These are phyloP conservation scores for Endogone sp. DNA, from an alignment of 192 early-diverging fungal species.

Conservation along the genomic window DNA sequence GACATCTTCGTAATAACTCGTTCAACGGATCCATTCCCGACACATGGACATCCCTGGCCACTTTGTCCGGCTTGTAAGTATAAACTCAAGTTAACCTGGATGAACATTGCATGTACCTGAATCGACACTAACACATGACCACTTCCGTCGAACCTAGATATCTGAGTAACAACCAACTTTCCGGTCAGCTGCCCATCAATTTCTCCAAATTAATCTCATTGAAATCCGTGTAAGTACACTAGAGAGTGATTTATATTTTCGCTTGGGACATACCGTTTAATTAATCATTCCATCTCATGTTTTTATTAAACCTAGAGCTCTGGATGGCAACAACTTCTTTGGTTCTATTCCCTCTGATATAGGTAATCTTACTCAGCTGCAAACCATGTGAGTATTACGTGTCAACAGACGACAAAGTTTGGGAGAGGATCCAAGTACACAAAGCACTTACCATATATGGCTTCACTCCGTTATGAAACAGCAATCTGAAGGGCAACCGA, in stretches of 20 bases:
- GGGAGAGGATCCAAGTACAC: no score
- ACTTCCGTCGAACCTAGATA: no score
- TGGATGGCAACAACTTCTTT: constrained; percentile 23
- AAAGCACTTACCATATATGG: not conserved
- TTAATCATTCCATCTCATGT: no score
- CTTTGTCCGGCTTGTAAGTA: constrained; percentile 4
- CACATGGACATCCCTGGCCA: constrained; percentile 11
- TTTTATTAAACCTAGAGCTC: no score
- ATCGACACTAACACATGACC: no score
- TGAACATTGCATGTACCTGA: no score
- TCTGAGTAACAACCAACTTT: constrained; percentile 16
- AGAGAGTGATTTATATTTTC: not conserved
- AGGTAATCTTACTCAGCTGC: constrained; percentile 9
- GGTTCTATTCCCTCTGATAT: constrained; percentile 12
- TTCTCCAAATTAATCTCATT: constrained; percentile 1
- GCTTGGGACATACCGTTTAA: no score
- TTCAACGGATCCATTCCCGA: constrained; percentile 24
- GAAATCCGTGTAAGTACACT: constrained; percentile 8
- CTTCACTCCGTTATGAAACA: not conserved
- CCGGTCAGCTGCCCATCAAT: constrained; percentile 7
- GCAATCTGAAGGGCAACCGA: constrained; percentile 8
- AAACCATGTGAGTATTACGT: constrained; percentile 16
- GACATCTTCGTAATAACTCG: constrained; percentile 29
- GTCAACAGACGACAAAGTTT: not conserved
- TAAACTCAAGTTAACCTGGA: no score